A percentile compares a stretch with the other conserved stretches of the same genome.
phyloP scores from a whole-genome alignment of 805 yeast species.

The Monosporozyma aerobia region DNA sequence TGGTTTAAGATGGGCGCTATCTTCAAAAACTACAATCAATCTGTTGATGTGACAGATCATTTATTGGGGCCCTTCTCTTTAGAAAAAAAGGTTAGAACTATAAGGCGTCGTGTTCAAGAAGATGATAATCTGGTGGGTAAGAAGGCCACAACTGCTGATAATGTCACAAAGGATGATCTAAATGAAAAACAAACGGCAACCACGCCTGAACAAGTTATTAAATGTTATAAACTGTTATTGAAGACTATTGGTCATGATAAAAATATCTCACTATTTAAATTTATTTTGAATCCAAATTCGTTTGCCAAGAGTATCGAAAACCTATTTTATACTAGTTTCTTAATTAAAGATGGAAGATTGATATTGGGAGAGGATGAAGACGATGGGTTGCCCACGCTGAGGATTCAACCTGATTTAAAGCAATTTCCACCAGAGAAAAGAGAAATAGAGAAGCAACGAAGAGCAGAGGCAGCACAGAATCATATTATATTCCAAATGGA shows the following conservation, averaged over 20 bases:
- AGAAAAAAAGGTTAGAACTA: slow-evolving; percentile 38
- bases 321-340: slow-evolving; percentile 71
- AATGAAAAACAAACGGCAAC: slow-evolving; percentile 43
- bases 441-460: slow-evolving; percentile 19
- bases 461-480: slow-evolving; percentile 29
- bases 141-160: slow-evolving; percentile 39
- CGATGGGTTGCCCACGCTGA: slow-evolving; percentile 37
- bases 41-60: slow-evolving; percentile 47
- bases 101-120: slow-evolving; percentile 6
- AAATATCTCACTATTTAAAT: slow-evolving; percentile 47
- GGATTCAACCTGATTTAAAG: slow-evolving; percentile 18
- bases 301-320: slow-evolving; percentile 78
- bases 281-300: slow-evolving; percentile 66
- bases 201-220: slow-evolving; percentile 55
- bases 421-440: slow-evolving; percentile 5
- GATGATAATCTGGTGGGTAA: slow-evolving; percentile 12
- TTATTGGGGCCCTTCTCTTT: slow-evolving; percentile 63
- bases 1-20: slow-evolving; percentile 54
- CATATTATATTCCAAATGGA: slow-evolving; percentile 73
- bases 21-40: slow-evolving; percentile 36
- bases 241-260: slow-evolving; percentile 28
- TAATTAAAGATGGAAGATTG: slow-evolving; percentile 64
- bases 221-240: slow-evolving; percentile 37
- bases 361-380: slow-evolving; percentile 43
- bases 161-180: slow-evolving; percentile 44